A percentile compares a stretch with the other conserved stretches of the same genome.
These are phyloP conservation scores for Diaporthe sp. DNA, from an alignment of 2,329 filamentous ascomycete species.

Conservation along the genomic window DNA sequence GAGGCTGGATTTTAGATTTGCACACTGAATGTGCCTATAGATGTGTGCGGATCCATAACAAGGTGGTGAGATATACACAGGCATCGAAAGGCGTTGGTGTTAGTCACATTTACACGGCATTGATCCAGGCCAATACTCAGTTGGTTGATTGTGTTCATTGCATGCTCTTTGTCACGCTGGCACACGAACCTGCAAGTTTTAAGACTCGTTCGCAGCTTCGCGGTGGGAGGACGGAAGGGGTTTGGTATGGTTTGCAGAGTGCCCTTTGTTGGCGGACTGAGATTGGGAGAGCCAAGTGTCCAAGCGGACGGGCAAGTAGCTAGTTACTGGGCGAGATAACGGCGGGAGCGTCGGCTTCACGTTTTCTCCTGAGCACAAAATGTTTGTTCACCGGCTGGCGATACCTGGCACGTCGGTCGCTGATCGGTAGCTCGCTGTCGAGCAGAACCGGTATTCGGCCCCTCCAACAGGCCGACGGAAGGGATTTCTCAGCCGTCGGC, in stretches of 20 bases:
- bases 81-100: neutral
- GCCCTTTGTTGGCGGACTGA: neutral
- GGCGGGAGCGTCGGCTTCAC: too few species aligned
- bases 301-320: neutral
- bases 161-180: neutral
- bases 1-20: slow-evolving; percentile 58
- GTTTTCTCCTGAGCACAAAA: neutral
- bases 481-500: neutral
- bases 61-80: too few species aligned
- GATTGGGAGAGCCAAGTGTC: neutral
- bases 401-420: neutral
- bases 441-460: neutral
- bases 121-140: neutral
- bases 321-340: neutral
- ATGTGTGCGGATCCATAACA: too few species aligned
- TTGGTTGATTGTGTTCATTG: neutral
- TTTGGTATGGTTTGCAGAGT: neutral
- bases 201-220: neutral
- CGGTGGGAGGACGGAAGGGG: neutral
- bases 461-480: neutral
- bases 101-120: neutral
- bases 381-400: too few species aligned
- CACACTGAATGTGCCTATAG: slow-evolving; percentile 45
- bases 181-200: neutral
- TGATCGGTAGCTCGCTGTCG: neutral